Base-by-base conservation (phyloP, 1,284 basidiomycete species). In the Trametes hirsuta region DNA sequence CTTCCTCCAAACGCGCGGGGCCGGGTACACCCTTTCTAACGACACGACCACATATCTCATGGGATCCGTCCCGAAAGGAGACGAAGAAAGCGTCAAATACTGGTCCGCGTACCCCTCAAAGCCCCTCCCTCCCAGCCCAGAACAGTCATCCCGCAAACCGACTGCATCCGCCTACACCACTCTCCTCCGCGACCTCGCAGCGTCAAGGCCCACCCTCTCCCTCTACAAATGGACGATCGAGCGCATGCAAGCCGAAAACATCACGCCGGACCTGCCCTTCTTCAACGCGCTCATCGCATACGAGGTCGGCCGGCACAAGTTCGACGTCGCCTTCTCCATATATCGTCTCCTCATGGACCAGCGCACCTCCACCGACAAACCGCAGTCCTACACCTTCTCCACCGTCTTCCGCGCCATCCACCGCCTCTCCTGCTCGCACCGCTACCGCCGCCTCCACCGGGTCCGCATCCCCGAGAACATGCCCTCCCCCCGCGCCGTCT, bases 271-370 rank as follows among this genome's bases (percentile, higher is more conserved):
- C 58, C 71, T 77, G 10, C 61, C 67, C 40, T 65, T 84, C 39
- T 79, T 82, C 72, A 84, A 84, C 57, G 66, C 77, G 6, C 75
- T 85, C 66, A 77, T 86, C 30, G 69, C 73, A 5, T 70, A 73
- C 6, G 74, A 81, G 58, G 66, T 77, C 37, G 69, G 72, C 1
- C 64, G 65, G 18, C 64, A 69, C 5, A 73, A 74, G 53, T 69
- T 75, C 37, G 69, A 74, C 22, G 68, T 70, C n/a, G 79, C 77
- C 6, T 82, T 82, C 64, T 63, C 71, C 4, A 69, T 83, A 4
- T 86, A 84, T 64, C 67, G 67, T 15, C 61, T 74, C 11, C 69
- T 84, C 49, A 67, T 75, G 61, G 56, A 65, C n/a, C 66, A 74
- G 35, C 65, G 75, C 14, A 68, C 69, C 0, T 36, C 55, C 5